Conservation (phyloP, 176 grass and related monocot species). For the barley (Hordeum vulgare) region DNA sequence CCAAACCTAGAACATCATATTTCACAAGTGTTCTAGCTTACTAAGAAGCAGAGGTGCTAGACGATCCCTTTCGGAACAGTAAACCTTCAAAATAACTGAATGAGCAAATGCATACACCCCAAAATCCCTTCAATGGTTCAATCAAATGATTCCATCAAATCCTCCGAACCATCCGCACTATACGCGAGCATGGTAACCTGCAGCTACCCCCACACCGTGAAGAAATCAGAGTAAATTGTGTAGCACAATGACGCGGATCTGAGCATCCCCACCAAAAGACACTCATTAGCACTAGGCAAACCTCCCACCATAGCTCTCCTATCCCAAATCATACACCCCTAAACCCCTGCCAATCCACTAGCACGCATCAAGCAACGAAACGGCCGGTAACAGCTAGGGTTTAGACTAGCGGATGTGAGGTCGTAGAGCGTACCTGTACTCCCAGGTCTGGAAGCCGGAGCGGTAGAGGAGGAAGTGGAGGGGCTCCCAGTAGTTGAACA, state of each 20-base stretch:
- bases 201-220: background rate
- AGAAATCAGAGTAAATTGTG: background rate
- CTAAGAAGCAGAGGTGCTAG: background rate
- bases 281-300: background rate
- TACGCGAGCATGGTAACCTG: background rate
- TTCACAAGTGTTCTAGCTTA: background rate
- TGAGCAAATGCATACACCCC: background rate
- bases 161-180: background rate
- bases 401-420: background rate
- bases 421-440: slow-evolving; percentile 56
- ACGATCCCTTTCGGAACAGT: background rate
- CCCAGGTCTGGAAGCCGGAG: slow-evolving; percentile 98
- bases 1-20: background rate
- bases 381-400: slow-evolving; percentile 12
- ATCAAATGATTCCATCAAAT: background rate
- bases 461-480: slow-evolving; percentile 93
- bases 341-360: background rate
- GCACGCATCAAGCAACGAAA: background rate
- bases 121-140: background rate
- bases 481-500: slow-evolving; percentile 99
- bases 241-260: background rate
- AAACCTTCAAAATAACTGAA: background rate
- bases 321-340: background rate
- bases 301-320: background rate
- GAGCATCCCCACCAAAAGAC: background rate